Conservation (phyloP, 106 monocot species). For the Xerophyta viscosa region DNA sequence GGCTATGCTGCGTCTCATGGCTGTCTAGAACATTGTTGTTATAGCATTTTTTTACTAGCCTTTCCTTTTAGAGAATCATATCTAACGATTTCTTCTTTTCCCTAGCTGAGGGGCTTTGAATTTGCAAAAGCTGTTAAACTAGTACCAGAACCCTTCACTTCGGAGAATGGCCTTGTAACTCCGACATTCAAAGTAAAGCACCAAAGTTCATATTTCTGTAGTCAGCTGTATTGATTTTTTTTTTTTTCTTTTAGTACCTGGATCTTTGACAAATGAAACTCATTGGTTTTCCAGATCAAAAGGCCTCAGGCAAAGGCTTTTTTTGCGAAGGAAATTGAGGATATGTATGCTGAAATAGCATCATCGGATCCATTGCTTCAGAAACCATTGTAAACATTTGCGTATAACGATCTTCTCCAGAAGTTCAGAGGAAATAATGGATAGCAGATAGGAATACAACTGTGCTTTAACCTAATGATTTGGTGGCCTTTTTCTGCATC, state of each 20-base stretch:
- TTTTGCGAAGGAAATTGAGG: slow-evolving; percentile 57
- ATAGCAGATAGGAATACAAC: too few relatives aligned
- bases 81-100: neutral
- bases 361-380: slow-evolving; percentile 16
- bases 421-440: too few relatives aligned
- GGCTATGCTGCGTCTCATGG: too few relatives aligned
- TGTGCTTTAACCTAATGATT: too few relatives aligned
- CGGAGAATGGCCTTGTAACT: slow-evolving; percentile 89
- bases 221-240: too few relatives aligned
- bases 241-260: too few relatives aligned
- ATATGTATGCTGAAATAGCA: slow-evolving; percentile 68
- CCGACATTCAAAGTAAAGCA: slow-evolving; percentile 80
- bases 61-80: neutral
- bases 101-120: slow-evolving; percentile 91
- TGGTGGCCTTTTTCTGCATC: too few relatives aligned
- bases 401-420: too few relatives aligned
- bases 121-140: slow-evolving; percentile 80
- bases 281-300: slow-evolving; percentile 45
- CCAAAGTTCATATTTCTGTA: neutral
- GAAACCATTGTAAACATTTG: slow-evolving; percentile 5
- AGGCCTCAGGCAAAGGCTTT: slow-evolving; percentile 88
- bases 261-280: neutral
- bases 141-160: slow-evolving; percentile 71
- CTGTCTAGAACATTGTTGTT: too few relatives aligned
- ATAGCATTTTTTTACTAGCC: too few relatives aligned